These are phyloP conservation scores for Zopfia rhizophila DNA, from an alignment of 2,329 filamentous ascomycete genomes.

Conservation along the genomic window DNA sequence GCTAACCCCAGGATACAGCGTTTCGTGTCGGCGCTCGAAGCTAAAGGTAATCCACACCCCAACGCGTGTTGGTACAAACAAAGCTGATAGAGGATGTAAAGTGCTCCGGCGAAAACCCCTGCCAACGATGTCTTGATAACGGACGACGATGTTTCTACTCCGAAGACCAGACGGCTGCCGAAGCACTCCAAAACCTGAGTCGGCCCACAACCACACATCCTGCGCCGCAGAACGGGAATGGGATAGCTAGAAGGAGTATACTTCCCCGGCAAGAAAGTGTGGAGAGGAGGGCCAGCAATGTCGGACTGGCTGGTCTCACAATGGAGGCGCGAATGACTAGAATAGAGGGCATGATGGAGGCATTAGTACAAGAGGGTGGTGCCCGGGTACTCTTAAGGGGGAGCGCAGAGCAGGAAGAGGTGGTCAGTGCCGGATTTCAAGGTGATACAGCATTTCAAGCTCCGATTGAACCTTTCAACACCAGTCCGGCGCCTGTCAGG, in stretches of 20 bases:
- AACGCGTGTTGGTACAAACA: slow-evolving; percentile 4
- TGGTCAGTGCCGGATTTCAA: slow-evolving; percentile 26
- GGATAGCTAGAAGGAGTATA: slow-evolving; percentile 26
- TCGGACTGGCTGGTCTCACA: slow-evolving; percentile 34
- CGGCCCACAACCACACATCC: slow-evolving; percentile 39
- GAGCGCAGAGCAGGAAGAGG: slow-evolving; percentile 41
- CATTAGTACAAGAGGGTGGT: slow-evolving; percentile 43
- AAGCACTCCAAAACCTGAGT: slow-evolving; percentile 49
- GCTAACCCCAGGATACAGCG: slow-evolving; percentile 28
- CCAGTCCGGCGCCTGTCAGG: slow-evolving; percentile 29
- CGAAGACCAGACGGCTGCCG: slow-evolving; percentile 50
- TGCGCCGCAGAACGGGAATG: slow-evolving; percentile 25
- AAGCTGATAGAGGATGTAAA: slow-evolving; percentile 18
- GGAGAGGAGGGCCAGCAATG: slow-evolving; percentile 40
- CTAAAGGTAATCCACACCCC: slow-evolving; percentile 40
- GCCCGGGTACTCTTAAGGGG: slow-evolving; percentile 32
- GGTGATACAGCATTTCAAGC: slow-evolving; percentile 32
- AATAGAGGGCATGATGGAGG: slow-evolving; percentile 49
- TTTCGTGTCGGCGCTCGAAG: slow-evolving; percentile 48
- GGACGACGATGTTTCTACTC: slow-evolving; percentile 50
- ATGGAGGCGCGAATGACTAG: slow-evolving; percentile 49
- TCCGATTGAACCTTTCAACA: slow-evolving; percentile 35
- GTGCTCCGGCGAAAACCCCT: slow-evolving; percentile 50
- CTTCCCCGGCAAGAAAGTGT: slow-evolving; percentile 32
- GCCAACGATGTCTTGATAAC: slow-evolving; percentile 47